Conservation (phyloP, 192 early-diverging fungal species). For the Dispira parvispora region DNA sequence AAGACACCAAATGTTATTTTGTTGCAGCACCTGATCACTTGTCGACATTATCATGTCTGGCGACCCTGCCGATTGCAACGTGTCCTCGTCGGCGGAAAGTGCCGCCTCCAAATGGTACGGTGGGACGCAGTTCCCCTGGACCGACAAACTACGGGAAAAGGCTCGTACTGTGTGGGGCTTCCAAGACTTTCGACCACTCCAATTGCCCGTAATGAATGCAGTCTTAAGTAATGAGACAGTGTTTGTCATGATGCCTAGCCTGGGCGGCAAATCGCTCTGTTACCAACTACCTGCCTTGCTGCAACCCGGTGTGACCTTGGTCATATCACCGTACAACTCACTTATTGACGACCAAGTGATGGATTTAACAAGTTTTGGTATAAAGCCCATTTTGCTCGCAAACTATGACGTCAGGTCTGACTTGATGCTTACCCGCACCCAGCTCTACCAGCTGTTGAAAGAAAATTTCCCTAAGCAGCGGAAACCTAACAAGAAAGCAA, state of each 20-base stretch:
- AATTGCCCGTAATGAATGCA: constrained; percentile 32
- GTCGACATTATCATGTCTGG: neutral
- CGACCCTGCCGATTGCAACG: no score
- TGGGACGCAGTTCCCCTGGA: constrained; percentile 31
- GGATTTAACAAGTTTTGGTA: neutral
- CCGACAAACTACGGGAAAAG: constrained; percentile 17
- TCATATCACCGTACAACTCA: constrained; percentile 33
- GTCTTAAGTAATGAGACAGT: constrained; percentile 31
- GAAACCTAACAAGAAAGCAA: no score
- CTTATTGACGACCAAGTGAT: constrained; percentile 35
- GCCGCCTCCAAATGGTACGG: constrained; percentile 15
- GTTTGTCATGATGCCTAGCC: constrained; percentile 29
- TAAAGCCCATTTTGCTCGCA: no score
- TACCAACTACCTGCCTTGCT: constrained; percentile 33
- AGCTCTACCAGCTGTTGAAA: no score
- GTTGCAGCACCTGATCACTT: neutral
- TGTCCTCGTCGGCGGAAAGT: neutral
- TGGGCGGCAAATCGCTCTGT: constrained; percentile 34
- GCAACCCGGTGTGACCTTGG: constrained; percentile 23
- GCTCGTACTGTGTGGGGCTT: constrained; percentile 31
- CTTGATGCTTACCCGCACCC: no score
- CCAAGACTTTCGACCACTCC: constrained; percentile 22
- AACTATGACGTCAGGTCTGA: no score
- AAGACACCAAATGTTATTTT: neutral
- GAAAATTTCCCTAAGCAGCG: no score